Base-by-base conservation (phyloP, 2,329 filamentous ascomycete species). In the Xylariaceae sp. region DNA sequence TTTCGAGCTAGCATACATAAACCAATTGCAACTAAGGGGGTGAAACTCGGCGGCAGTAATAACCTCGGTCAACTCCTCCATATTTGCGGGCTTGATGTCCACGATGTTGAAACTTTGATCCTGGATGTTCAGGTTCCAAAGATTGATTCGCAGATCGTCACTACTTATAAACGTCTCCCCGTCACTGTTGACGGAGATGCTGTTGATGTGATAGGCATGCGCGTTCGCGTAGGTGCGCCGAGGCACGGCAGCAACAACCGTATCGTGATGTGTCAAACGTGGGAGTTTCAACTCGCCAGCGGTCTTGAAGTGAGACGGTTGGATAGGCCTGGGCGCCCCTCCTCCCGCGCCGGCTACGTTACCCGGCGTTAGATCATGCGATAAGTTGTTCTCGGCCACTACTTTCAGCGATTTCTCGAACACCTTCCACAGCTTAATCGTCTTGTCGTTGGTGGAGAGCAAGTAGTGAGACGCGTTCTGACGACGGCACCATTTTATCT, bases 71-170 rank as follows among this genome's bases (percentile, higher is more conserved):
- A 99, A 82, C 79, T 99, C 95, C 77, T 99, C 95, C 95, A 99
- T 99, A 75, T 99, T 99, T 41, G 95, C 95, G 7, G 95, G 95
- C 77, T 99, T 99, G 81, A 99, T 99, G 74, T 99, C 95, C 60
- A 99, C 95, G 72, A 99, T 99, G 78, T 99, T 99, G 84, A 99
- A 99, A 79, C 95, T 98, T 78, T 98, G 93, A 68, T 98, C 93
- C 74, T 99, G 95, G 62, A 99, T 99, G 76, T 98, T 98, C 67
- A 98, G 81, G 73, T 99, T 98, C 95, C 95, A 99, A 54, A 99
- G 81, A 75, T 99, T 99, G 81, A 99, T 96, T 61, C 95, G 89
- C 62, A 99, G 80, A 73, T 99, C 95, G 73, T 99, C 95, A 73
- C 93, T 97, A 79, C 93, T 97, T 78, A 99, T 97, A 76, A 98